Evolutionary conservation across 2,329 filamentous ascomycete genomes (phyloP).

Genomic region (Chaetomiaceae sp.): DNA sequence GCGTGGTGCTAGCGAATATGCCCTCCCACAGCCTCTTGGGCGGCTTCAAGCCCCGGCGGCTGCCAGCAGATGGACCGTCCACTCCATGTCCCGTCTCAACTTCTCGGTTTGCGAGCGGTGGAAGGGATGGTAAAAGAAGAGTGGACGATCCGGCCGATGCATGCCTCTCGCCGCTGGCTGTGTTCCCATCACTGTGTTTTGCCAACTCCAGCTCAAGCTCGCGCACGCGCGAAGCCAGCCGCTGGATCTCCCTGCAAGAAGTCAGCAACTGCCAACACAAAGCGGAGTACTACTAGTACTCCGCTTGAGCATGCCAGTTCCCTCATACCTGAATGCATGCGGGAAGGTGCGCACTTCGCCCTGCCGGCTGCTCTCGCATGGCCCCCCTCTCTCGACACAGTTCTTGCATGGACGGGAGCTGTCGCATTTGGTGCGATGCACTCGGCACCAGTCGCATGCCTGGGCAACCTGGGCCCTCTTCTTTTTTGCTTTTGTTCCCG

Average conservation of each 20-base stretch:
- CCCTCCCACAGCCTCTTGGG: neutral
- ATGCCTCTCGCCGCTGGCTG: neutral
- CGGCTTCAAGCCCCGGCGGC: neutral
- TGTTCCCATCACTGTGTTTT: neutral
- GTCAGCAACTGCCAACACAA: neutral
- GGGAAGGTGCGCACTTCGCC: neutral
- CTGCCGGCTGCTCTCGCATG: neutral
- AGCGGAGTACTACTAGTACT: too few species aligned
- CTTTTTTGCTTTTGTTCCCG: neutral
- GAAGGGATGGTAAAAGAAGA: neutral
- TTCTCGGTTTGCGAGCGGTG: neutral
- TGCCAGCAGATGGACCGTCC: neutral
- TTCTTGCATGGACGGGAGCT: neutral
- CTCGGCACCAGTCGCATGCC: neutral
- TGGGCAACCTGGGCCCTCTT: neutral
- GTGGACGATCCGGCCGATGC: neutral
- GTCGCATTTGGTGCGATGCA: neutral
- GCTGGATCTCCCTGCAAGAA: neutral
- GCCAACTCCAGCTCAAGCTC: neutral
- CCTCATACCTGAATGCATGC: neutral
- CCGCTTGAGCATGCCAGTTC: too few species aligned
- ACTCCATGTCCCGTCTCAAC: neutral
- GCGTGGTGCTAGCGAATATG: neutral
- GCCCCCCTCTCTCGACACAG: neutral
- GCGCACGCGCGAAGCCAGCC: neutral